Evolutionary conservation across 768 basidiomycete genomes (phyloP), one percentile per base, ranked within the genome.

Genomic region (Termitomyces bulborhizus): DNA sequence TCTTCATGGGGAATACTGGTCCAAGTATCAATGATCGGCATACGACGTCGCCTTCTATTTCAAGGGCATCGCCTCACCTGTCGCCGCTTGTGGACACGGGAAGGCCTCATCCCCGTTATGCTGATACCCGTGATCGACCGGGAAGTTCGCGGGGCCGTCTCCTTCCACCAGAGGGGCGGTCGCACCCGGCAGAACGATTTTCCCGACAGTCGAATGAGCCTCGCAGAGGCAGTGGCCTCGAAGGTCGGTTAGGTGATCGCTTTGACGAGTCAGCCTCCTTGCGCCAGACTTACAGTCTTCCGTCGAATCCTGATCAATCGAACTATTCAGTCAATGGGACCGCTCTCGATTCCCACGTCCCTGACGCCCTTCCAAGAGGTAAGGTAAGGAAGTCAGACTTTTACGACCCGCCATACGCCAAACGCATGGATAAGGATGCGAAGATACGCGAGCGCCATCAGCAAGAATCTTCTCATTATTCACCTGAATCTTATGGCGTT

Each of bases 1-100:
- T 46, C 2, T 46, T 56, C 51, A 53, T 47, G 36, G 37, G 26
- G n/a, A 60, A 44, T 34, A 32, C 44, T 34, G 45, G 46, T 39
- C 16, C 46, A n/a, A 52, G 42, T 26, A 51, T 47, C 24, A 62
- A 59, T 34, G 44, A 60, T 49, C 62, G 54, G 16, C 55, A 44
- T 12, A 47, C 64, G 12, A 67, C 69, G 1, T 64, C 67, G 18
- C 68, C 70, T 27, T 69, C 68, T 3, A 56, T 63, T 31, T 62
- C 68, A 9, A 62, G 67, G 51, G 66, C 69, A 45, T 62, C 66
- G 2, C 67, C 72, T 5, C 56, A 57, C n/a, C 43, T 61, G 15
- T 66, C 68, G 21, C 60, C 62, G 16, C 27, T 51, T 6, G 45
- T 61, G 18, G 60, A 64, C 11, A 57, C 40, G 8, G 53, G 53